Evolutionary conservation across 768 basidiomycete genomes (phyloP), one percentile per base, ranked within the genome.

Genomic region (Myochromella boudieri): DNA sequence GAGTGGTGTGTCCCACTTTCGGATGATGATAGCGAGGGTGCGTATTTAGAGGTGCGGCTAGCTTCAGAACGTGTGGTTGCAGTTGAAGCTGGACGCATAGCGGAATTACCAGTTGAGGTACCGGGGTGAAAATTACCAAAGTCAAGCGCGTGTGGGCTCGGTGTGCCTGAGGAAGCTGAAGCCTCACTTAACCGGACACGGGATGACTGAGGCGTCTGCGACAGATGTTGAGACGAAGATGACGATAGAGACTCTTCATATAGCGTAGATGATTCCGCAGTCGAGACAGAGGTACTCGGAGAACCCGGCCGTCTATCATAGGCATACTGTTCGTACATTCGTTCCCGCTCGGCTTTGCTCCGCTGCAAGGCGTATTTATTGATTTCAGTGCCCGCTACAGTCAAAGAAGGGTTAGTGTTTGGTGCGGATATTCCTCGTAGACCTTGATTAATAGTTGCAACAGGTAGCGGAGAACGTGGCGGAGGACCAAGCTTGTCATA

Each of bases 381-480:
- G 59, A 88, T 68, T 51, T 88, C 86, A 8, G 84, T 82, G 29
- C 89, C 90, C 54, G 79, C 72, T 34, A 76, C 49, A 1, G 87
- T 88, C 46, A 91, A 79, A 10, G 82, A 81, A 5, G 89, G 89
- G 58, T 92, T 92, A 20, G 89, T 90, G 57, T 86, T 84, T 6
- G 89, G 89, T 4, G 89, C 90, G 24, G 87, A 91, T 53, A 92
- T 91, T 39, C 75, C 77, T 60, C 75, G 72, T 27, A 81, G 63
- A 33, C 75, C 80, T 59, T 84, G 82, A 26, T 72, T 78, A 41
- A 78, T 64, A 6, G 79, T 79, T 18, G 66, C 69, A 39, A 80
- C 79, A 29, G 85, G 66, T 29, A 83, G 57, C 20, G 87, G 86
- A 37, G 84, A 78, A 43, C 78, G 77, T 26, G 75, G 66, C 28